Evolutionary conservation across 2,329 filamentous ascomycete species (phyloP).

Genomic region (Trichophyton simii): DNA sequence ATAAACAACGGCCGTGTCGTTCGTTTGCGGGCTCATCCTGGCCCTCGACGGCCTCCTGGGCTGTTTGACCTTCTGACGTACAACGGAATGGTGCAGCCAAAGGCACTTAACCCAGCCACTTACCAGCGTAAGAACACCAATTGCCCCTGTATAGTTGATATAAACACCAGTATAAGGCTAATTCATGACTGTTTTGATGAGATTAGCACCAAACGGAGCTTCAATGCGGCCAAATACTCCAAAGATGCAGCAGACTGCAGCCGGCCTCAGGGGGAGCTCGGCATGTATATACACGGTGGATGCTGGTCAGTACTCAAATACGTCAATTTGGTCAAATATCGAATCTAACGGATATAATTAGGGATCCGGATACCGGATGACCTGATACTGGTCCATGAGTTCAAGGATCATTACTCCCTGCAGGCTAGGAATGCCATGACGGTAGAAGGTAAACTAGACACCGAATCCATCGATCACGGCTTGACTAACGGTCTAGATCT

Average conservation of each 20-base stretch:
- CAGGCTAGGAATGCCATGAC: constrained; percentile 15
- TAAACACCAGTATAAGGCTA: neutral
- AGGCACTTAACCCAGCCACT: constrained; percentile 13
- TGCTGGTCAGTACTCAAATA: neutral
- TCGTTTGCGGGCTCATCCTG: constrained; percentile 11
- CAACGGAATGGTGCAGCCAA: constrained; percentile 12
- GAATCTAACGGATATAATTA: neutral
- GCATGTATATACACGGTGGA: neutral
- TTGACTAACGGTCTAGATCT: constrained; percentile 10
- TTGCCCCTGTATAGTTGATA: neutral
- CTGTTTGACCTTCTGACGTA: constrained; percentile 14
- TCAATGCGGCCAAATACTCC: constrained; percentile 12
- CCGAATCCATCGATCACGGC: too few relatives aligned
- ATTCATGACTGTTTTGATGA: neutral
- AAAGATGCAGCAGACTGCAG: neutral
- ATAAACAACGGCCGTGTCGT: constrained; percentile 13
- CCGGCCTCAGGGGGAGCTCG: neutral
- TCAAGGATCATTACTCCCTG: constrained; percentile 16
- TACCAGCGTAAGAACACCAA: constrained; percentile 11
- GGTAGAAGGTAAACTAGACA: constrained; percentile 9
- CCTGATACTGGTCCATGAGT: constrained; percentile 18
- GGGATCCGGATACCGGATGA: constrained; percentile 14
- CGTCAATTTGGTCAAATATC: neutral
- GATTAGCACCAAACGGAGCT: constrained; percentile 10
- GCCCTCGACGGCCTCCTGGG: constrained; percentile 9